These are phyloP conservation scores for Fomitopsis palustris DNA, from an alignment of 1,284 basidiomycete genomes.

Conservation along the genomic window DNA sequence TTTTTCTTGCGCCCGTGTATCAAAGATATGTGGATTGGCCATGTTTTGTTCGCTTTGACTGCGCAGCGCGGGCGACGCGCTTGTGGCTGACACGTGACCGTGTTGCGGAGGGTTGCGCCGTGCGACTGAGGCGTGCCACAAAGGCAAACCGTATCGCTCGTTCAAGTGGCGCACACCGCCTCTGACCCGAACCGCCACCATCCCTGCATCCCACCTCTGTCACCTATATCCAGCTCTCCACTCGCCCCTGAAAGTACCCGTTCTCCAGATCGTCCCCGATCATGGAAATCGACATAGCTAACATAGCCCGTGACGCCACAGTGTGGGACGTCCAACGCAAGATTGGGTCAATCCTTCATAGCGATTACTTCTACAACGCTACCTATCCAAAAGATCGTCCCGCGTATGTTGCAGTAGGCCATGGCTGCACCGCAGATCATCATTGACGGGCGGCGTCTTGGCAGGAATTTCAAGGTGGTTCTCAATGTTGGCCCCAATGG, in stretches of 20 bases:
- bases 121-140: too few species aligned
- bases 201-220: not conserved
- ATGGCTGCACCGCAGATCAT: slow-evolving; percentile 11
- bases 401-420: slow-evolving; percentile 17
- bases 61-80: too few species aligned
- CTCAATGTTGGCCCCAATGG: slow-evolving; percentile 49
- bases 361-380: slow-evolving; percentile 43
- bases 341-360: slow-evolving; percentile 54
- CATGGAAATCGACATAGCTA: slow-evolving; percentile 52
- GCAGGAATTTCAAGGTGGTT: slow-evolving; percentile 52
- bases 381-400: slow-evolving; percentile 31
- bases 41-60: too few species aligned
- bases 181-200: too few species aligned
- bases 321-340: slow-evolving; percentile 53
- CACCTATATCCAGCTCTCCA: not conserved
- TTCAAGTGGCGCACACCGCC: too few species aligned
- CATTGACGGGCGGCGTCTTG: slow-evolving; percentile 13
- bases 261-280: not conserved
- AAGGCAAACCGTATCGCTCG: too few species aligned
- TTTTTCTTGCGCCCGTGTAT: too few species aligned
- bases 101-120: too few species aligned
- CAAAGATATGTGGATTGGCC: too few species aligned
- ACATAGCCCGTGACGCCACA: slow-evolving; percentile 44
- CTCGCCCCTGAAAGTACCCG: too few species aligned
- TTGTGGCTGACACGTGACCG: too few species aligned